Base-by-base conservation (phyloP, 257 asterid genomes). In the Linaria vulgaris region DNA sequence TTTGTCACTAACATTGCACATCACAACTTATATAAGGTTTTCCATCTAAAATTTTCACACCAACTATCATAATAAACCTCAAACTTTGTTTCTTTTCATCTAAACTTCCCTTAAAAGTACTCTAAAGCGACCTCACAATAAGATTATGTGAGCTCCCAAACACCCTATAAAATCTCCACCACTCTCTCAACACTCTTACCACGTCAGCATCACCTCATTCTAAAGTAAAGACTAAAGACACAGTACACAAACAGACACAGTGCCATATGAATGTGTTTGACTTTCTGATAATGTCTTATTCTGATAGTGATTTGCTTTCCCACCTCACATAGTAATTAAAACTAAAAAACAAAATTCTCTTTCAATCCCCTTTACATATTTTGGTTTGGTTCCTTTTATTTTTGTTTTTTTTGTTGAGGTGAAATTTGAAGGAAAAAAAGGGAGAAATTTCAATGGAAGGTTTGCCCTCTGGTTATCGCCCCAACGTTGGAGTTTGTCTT, bases 401-500 rank as follows among this genome's bases (percentile, higher is more conserved):
- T 56, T 56, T 39, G 16, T 23, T 4, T 46, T 38, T 48, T 25
- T 23, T 3, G 24, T 25, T 39, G 11, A 3, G 27, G 55, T 68
- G 34, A 53, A 47, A 24, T 45, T 54, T 59, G 41, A 52, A 50
- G 64, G 41, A 49, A 61, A 52, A 37, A 34, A 62, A 58, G n/a
- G n/a, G n/a, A n/a, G 41, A n/a, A 27, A 31, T n/a, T 59, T 70
- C 78, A 65, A 86, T 91, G 99, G 99, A 92, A 82, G 89, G 89
- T 69, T 86, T 92, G 30, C 99, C 97, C 85, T 65, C 96, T 68
- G 99, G 99, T 52, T 92, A 92, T 78, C 99, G 99, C 66, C 97
- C 99, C 24, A 92, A 92, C 81, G 94, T 92, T 66, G 99, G 97
- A 56, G 88, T 92, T 57, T 92, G 99, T 69, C 94, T 92, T 75